A percentile compares a stretch with the other conserved stretches of the same genome.
These are phyloP conservation scores for Lolium perenne DNA, from an alignment of 176 grass and related monocot species.

Conservation along the genomic window DNA sequence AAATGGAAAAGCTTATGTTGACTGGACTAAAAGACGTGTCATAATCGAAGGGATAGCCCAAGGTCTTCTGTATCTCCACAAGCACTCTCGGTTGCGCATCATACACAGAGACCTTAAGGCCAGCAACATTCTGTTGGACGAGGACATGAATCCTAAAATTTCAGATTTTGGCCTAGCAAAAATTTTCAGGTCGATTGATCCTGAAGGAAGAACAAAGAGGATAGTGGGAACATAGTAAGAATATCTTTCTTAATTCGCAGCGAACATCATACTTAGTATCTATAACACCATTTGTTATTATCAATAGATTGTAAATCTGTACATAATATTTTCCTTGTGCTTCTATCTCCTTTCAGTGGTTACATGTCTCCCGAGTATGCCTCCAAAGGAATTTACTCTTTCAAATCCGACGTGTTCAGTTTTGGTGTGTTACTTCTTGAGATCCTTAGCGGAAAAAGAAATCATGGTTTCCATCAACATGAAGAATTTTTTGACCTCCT, in stretches of 20 bases:
- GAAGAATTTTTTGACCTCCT: slow-evolving; percentile 38
- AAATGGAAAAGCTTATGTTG: background rate
- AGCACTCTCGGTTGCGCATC: slow-evolving; percentile 27
- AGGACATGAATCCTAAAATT: slow-evolving; percentile 45
- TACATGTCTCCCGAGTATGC: slow-evolving; percentile 46
- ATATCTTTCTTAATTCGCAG: background rate
- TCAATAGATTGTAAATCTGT: background rate
- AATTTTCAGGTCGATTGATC: slow-evolving; percentile 38
- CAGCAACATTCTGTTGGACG: slow-evolving; percentile 36
- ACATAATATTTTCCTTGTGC: background rate
- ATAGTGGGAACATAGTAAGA: slow-evolving; percentile 43
- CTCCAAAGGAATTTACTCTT: slow-evolving; percentile 42
- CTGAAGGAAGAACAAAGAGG: slow-evolving; percentile 38
- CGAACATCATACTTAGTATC: background rate
- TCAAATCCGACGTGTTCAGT: slow-evolving; percentile 52
- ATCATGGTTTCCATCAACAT: slow-evolving; percentile 27
- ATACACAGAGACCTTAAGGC: slow-evolving; percentile 44
- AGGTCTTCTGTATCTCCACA: slow-evolving; percentile 35
- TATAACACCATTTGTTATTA: background rate
- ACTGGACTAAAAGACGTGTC: background rate
- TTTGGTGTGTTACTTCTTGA: slow-evolving; percentile 51
- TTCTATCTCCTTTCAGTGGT: slow-evolving; percentile 5
- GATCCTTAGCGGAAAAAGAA: slow-evolving; percentile 45
- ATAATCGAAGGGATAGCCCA: slow-evolving; percentile 44
- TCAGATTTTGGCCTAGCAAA: slow-evolving; percentile 48